A percentile compares a stretch with the other conserved stretches of the same genome.
These are phyloP conservation scores for Aethionema arabicum DNA, from an alignment of 345 rosid species.

Conservation along the genomic window DNA sequence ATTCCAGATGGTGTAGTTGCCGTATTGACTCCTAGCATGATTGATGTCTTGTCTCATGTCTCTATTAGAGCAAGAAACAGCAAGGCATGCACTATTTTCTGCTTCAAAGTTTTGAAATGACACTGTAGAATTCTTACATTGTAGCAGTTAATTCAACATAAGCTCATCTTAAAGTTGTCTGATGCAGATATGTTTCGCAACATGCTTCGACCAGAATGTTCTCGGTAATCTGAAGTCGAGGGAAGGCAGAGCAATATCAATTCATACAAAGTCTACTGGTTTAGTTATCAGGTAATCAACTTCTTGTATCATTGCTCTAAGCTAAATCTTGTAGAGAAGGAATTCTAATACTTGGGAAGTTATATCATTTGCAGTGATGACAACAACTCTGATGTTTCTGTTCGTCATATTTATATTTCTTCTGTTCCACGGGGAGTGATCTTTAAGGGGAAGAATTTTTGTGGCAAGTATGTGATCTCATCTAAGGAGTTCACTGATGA, in stretches of 20 bases:
- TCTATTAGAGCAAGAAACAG: slow-evolving; percentile 96
- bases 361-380: slow-evolving; percentile 30
- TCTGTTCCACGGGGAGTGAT: slow-evolving; percentile 49
- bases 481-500: slow-evolving; percentile 74
- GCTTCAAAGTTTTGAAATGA: neutral
- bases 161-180: slow-evolving; percentile 26
- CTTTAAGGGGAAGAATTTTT: slow-evolving; percentile 61
- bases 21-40: slow-evolving; percentile 91
- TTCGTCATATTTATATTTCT: slow-evolving; percentile 32
- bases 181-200: slow-evolving; percentile 93
- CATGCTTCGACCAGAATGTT: slow-evolving; percentile 86
- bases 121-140: neutral
- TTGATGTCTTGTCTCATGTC: slow-evolving; percentile 95
- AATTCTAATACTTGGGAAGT: slow-evolving; percentile 4
- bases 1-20: slow-evolving; percentile 92
- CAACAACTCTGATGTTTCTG: slow-evolving; percentile 27
- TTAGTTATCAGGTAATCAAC: slow-evolving; percentile 60
- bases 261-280: slow-evolving; percentile 70
- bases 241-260: slow-evolving; percentile 69
- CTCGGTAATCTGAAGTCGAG: slow-evolving; percentile 59
- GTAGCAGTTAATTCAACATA: slow-evolving; percentile 7
- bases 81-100: slow-evolving; percentile 55
- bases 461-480: slow-evolving; percentile 79
- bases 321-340: neutral
- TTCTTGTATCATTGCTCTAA: slow-evolving; percentile 15